Evolutionary conservation across 768 basidiomycete genomes (phyloP).

Genomic region (Hemileccinum impolitum): DNA sequence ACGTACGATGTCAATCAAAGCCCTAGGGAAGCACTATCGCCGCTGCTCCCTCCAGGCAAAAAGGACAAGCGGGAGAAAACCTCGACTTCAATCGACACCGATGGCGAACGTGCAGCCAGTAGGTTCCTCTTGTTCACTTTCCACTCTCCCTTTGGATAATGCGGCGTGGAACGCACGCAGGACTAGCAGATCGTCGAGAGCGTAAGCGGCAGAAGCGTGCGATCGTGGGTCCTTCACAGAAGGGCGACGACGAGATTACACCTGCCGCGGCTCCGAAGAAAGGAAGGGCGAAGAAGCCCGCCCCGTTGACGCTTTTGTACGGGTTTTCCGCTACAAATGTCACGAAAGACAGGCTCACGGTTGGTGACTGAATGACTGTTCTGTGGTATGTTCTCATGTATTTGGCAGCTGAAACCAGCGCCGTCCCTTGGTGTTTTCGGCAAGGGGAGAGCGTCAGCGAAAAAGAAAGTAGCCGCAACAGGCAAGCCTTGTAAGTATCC

Average conservation of each 20-base stretch:
- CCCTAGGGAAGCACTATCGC: neutral
- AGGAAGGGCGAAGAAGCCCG: constrained; percentile 20
- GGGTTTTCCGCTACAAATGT: constrained; percentile 38
- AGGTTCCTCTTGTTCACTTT: constrained; percentile 23
- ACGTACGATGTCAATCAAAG: too few relatives aligned
- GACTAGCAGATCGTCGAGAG: constrained; percentile 62
- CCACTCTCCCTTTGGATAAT: neutral
- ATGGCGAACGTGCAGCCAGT: constrained; percentile 38
- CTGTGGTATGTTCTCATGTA: neutral
- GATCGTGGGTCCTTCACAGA: constrained; percentile 38
- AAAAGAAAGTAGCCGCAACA: constrained; percentile 15
- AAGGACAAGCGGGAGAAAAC: constrained; percentile 22
- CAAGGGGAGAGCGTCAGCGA: constrained; percentile 35
- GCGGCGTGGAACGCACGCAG: constrained; percentile 31
- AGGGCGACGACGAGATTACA: constrained; percentile 6
- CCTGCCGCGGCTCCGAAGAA: constrained; percentile 6
- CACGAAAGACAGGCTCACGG: constrained; percentile 36
- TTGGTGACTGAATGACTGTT: constrained; percentile 7
- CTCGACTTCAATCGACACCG: constrained; percentile 18
- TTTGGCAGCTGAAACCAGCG: constrained; percentile 28
- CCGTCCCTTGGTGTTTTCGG: constrained; percentile 34
- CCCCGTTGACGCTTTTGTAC: constrained; percentile 35
- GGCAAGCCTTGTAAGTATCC: constrained; percentile 15
- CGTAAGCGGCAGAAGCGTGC: constrained; percentile 57
- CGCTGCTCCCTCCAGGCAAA: constrained; percentile 3